Conservation (phyloP, 768 basidiomycete genomes). For the Pisolithus sp. region DNA sequence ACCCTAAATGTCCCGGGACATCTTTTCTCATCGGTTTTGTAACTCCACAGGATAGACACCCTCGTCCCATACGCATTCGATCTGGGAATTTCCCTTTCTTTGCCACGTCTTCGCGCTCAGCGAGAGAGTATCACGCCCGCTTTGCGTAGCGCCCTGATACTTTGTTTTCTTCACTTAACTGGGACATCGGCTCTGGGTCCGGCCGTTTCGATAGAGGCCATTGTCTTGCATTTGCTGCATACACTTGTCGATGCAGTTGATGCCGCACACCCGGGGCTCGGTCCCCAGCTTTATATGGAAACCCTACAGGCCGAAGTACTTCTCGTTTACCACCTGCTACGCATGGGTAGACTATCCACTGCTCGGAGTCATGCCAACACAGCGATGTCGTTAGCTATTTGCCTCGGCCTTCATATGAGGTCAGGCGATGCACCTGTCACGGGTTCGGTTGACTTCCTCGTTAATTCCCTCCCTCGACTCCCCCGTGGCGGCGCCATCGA, state of each 20-base stretch:
- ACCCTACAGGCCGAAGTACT: slow-evolving; percentile 59
- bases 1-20: neutral
- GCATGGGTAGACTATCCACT: slow-evolving; percentile 50
- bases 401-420: too few species aligned
- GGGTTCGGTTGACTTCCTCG: slow-evolving; percentile 7
- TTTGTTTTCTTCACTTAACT: slow-evolving; percentile 51
- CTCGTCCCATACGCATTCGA: slow-evolving; percentile 53
- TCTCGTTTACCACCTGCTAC: slow-evolving; percentile 59
- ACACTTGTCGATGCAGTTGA: slow-evolving; percentile 41
- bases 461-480: slow-evolving; percentile 15
- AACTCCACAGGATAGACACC: slow-evolving; percentile 12
- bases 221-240: slow-evolving; percentile 45
- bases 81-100: slow-evolving; percentile 63
- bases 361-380: slow-evolving; percentile 52
- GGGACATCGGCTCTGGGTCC: slow-evolving; percentile 21
- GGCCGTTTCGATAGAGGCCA: slow-evolving; percentile 33
- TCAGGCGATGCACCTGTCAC: neutral
- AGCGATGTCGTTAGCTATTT: slow-evolving; percentile 37
- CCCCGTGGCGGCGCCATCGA: slow-evolving; percentile 28
- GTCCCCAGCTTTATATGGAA: slow-evolving; percentile 39
- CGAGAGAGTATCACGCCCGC: slow-evolving; percentile 40
- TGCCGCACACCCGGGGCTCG: slow-evolving; percentile 24
- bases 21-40: neutral
- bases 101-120: slow-evolving; percentile 38
- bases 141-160: slow-evolving; percentile 42